These are phyloP conservation scores for Cyclaneusma minus DNA, from an alignment of 2,329 filamentous ascomycete genomes.

Conservation along the genomic window DNA sequence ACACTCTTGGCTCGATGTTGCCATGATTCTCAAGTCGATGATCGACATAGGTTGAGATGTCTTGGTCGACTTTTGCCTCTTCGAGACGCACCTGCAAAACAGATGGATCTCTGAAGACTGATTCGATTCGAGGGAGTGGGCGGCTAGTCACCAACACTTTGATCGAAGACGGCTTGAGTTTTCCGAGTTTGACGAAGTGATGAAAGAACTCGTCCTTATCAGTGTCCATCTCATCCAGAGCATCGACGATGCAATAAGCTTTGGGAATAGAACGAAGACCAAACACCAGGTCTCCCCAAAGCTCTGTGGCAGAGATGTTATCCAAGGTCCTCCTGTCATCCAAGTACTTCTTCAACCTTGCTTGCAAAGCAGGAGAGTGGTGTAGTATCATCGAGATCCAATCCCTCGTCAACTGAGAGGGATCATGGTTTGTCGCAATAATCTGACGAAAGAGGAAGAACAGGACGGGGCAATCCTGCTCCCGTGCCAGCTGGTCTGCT, in stretches of 20 bases:
- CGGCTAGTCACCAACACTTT: slow-evolving; percentile 30
- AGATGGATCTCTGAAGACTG: slow-evolving; percentile 12
- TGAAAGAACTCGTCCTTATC: slow-evolving; percentile 21
- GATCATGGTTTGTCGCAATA: too few relatives aligned
- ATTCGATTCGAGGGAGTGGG: slow-evolving; percentile 19
- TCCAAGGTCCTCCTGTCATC: too few relatives aligned
- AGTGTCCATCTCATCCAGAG: slow-evolving; percentile 31
- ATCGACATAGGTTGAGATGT: slow-evolving; percentile 24
- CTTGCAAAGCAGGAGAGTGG: slow-evolving; percentile 5
- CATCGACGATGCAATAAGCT: slow-evolving; percentile 26
- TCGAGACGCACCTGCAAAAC: slow-evolving; percentile 23
- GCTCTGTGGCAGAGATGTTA: slow-evolving; percentile 7
- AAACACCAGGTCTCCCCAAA: slow-evolving; percentile 18
- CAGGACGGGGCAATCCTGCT: too few relatives aligned
- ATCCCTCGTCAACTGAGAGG: too few relatives aligned
- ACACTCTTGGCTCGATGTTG: too few relatives aligned
- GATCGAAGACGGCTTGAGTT: slow-evolving; percentile 16
- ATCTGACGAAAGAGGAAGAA: too few relatives aligned
- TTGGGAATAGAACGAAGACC: slow-evolving; percentile 7
- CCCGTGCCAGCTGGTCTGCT: too few relatives aligned
- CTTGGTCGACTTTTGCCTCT: slow-evolving; percentile 20
- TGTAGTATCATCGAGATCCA: too few relatives aligned
- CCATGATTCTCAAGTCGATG: too few relatives aligned
- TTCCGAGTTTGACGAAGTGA: slow-evolving; percentile 18
- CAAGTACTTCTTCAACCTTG: slow-evolving; percentile 1